Evolutionary conservation across 805 yeast species (phyloP), one percentile per base, ranked within the genome.

Genomic region (Starmera pachycereana): DNA sequence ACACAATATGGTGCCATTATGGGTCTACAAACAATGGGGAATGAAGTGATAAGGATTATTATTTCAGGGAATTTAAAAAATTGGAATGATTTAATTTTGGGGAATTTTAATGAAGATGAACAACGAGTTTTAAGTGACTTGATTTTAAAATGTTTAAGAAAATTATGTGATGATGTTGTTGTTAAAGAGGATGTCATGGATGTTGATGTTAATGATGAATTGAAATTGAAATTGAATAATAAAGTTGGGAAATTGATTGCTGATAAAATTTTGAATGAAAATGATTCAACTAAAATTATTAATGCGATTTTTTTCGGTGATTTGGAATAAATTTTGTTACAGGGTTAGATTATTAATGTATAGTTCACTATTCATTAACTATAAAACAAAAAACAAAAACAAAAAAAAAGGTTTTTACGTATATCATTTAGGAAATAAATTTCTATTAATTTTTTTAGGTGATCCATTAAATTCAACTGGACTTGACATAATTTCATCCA

Each of bases 1-100:
- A 87, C 97, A 0, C 87, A 88, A 45, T 92, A 83, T 52, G 99
- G 99, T 32, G 81, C 97, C 5, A 72, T 94, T 28, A 72, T 76
- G 37, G 98, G 97, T 6, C 71, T 92, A 52, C 73, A 76, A 41
- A 86, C 81, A 14, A 63, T 92, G 52, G 98, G 97, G 4, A 67
- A 79, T 6, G 97, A 92, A 60, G 94, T 92, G 9, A 74, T 90
- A 31, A 73, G 95, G 48, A 79, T 90, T 35, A 74, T 86, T 1
- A 69, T 92, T 40, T 66, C 90, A 32, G 96, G 96, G 0, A 92
- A 92, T 58, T 61, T 90, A 44, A 73, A 78, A 47, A 76, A 79
- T 42, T 92, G 98, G 98, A 67, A 77, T 12, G 67, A 65, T 37
- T 69, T 74, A 43, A 80, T 82, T 2, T 62, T 81, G 35, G 69